Conservation (phyloP, 116 monocot genomes). For the Iris pallida region DNA sequence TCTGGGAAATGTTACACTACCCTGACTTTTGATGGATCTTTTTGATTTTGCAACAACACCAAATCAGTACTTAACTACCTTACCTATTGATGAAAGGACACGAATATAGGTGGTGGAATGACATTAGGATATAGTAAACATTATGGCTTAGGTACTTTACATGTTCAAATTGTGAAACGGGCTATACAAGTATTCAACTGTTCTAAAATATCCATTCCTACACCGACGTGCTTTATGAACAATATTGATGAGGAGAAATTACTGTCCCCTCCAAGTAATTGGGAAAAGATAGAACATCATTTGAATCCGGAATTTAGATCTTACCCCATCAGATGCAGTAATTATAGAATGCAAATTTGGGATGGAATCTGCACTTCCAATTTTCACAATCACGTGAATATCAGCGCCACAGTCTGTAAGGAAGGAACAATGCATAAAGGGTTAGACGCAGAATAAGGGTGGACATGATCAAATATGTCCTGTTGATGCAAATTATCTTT, state of each 20-base stretch:
- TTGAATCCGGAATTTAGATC: constrained; percentile 1
- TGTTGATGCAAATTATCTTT: not conserved
- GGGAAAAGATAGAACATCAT: not conserved
- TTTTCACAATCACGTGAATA: constrained; percentile 96
- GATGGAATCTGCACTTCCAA: constrained; percentile 98
- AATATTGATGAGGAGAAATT: not conserved
- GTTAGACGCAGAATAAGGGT: not conserved
- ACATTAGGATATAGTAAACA: too few species aligned
- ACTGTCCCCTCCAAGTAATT: not conserved
- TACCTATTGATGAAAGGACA: too few species aligned
- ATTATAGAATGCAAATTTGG: constrained; percentile 95
- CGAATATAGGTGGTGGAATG: too few species aligned
- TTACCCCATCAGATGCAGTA: constrained; percentile 98
- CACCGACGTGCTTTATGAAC: not conserved
- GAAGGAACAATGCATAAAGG: not conserved
- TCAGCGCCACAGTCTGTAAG: constrained; percentile 69
- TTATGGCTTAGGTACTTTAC: too few species aligned
- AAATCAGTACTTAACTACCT: too few species aligned
- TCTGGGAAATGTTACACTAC: too few species aligned
- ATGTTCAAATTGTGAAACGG: too few species aligned
- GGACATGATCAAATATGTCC: not conserved
- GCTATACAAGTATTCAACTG: not conserved
- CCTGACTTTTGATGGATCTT: too few species aligned
- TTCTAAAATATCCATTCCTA: not conserved
- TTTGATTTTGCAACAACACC: too few species aligned